These are phyloP conservation scores for Xylona heveae DNA, from an alignment of 495 filamentous ascomycete species.

Conservation along the genomic window DNA sequence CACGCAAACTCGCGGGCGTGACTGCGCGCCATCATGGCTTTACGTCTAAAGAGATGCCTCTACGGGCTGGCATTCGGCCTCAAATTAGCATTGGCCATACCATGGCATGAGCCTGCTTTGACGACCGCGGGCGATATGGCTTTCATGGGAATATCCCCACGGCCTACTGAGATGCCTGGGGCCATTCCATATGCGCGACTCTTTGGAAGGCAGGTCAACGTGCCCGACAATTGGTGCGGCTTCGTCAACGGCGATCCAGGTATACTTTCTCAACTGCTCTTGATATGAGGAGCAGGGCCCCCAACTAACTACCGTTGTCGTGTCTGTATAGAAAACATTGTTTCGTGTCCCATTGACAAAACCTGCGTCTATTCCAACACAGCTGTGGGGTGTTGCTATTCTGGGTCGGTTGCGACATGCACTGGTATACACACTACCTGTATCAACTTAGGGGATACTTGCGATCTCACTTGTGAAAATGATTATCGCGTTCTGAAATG, in stretches of 20 bases:
- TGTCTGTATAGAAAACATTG: slow-evolving; percentile 4
- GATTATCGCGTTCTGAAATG: slow-evolving; percentile 9
- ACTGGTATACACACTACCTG: slow-evolving; percentile 10
- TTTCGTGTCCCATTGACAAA: slow-evolving; percentile 6
- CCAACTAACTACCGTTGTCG: not conserved
- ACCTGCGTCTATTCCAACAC: slow-evolving; percentile 9
- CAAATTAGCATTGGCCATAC: slow-evolving; percentile 4
- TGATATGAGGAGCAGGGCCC: not conserved
- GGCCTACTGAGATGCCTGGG: slow-evolving; percentile 8
- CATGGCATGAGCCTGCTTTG: slow-evolving; percentile 7
- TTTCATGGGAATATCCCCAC: slow-evolving; percentile 7
- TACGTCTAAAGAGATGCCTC: too few species aligned
- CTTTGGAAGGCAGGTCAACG: slow-evolving; percentile 4
- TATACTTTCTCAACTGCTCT: slow-evolving; percentile 3
- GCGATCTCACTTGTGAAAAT: slow-evolving; percentile 6
- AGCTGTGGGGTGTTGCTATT: slow-evolving; percentile 10
- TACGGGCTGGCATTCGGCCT: not conserved
- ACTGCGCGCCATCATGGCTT: too few species aligned
- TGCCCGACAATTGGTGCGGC: slow-evolving; percentile 12
- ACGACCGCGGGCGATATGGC: slow-evolving; percentile 8
- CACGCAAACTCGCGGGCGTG: too few species aligned
- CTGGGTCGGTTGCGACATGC: slow-evolving; percentile 4
- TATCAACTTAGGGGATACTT: slow-evolving; percentile 5
- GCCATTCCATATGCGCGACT: slow-evolving; percentile 8
- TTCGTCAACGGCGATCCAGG: slow-evolving; percentile 8